Conservation (phyloP, 345 rosid species). For the Sonneratia alba region DNA sequence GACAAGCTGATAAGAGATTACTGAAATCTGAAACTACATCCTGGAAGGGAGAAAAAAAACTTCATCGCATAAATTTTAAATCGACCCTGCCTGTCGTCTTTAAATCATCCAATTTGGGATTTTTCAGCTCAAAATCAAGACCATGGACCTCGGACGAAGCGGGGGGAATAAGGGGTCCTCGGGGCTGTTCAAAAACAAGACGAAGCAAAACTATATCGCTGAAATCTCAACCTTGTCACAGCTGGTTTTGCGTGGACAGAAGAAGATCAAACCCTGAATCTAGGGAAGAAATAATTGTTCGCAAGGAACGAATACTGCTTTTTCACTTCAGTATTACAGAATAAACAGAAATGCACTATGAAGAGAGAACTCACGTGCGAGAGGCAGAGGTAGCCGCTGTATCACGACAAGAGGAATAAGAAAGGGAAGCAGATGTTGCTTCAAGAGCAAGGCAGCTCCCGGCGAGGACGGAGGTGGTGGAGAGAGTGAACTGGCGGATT, state of each 20-base stretch:
- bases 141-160: background rate
- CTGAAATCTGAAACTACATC: too few relatives aligned
- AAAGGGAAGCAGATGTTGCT: background rate
- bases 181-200: background rate
- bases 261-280: background rate
- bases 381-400: background rate
- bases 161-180: background rate
- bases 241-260: background rate
- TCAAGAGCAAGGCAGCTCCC: background rate
- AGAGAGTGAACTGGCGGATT: background rate
- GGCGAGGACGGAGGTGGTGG: background rate
- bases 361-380: background rate
- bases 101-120: background rate
- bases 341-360: background rate
- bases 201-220: background rate
- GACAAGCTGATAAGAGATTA: too few relatives aligned
- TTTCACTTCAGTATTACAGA: background rate
- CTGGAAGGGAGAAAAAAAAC: background rate
- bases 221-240: background rate
- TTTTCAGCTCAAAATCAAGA: background rate
- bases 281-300: background rate
- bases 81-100: background rate
- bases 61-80: background rate
- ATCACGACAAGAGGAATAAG: background rate
- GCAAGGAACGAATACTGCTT: background rate